Conservation (phyloP, 2,329 filamentous ascomycete genomes). For the Blastomyces gilchristii region DNA sequence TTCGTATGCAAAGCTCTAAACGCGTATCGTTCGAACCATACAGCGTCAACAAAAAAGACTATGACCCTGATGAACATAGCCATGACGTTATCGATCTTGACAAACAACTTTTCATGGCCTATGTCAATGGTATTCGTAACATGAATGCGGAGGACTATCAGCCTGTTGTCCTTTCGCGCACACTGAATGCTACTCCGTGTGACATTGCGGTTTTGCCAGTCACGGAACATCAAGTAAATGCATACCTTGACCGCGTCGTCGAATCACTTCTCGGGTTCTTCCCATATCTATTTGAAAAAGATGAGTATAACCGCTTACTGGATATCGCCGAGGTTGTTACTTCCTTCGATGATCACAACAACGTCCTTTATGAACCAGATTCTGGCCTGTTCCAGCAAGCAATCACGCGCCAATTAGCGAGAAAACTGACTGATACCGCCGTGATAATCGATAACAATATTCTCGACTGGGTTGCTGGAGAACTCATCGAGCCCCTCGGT, state of each 20-base stretch:
- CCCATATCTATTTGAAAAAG: conserved; percentile 29
- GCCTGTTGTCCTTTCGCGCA: conserved; percentile 24
- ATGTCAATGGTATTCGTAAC: conserved; percentile 35
- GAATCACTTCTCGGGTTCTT: conserved; percentile 33
- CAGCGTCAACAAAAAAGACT: conserved; percentile 15
- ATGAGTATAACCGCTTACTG: conserved; percentile 29
- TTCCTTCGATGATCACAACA: conserved; percentile 12
- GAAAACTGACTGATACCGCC: conserved; percentile 23
- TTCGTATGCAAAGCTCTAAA: conserved; percentile 23
- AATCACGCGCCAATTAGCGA: conserved; percentile 27
- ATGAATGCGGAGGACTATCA: conserved; percentile 27
- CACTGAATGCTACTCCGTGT: conserved; percentile 9
- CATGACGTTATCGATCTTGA: conserved; percentile 31
- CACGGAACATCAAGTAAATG: conserved; percentile 12
- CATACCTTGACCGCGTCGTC: conserved; percentile 30
- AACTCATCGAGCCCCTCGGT: conserved; percentile 15
- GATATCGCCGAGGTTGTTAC: conserved; percentile 14
- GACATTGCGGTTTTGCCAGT: conserved; percentile 5
- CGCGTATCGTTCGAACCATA: conserved; percentile 17
- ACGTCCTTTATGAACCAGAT: conserved; percentile 11
- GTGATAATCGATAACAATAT: conserved; percentile 29
- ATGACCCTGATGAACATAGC: conserved; percentile 15
- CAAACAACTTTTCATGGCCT: conserved; percentile 30
- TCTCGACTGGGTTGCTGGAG: conserved; percentile 33
- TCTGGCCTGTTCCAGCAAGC: conserved; percentile 23